Conservation (phyloP, 2,329 filamentous ascomycete genomes). For the Parascedosporium putredinis region DNA sequence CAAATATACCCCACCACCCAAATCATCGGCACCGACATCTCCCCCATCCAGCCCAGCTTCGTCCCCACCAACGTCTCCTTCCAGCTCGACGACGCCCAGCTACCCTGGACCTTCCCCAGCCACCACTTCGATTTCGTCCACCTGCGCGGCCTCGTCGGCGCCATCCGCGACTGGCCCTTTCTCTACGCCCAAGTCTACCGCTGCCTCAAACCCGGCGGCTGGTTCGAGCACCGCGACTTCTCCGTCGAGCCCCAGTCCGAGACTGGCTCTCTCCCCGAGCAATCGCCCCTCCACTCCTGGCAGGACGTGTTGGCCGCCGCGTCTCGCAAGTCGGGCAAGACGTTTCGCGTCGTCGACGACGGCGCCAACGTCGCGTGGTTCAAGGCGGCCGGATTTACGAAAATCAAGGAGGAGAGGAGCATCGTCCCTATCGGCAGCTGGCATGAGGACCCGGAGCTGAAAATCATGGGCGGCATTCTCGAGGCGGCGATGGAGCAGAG, state of each 20-base stretch:
- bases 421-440: constrained; percentile 31
- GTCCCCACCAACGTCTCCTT: constrained; percentile 52
- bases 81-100: constrained; percentile 50
- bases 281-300: background rate
- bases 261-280: constrained; percentile 11
- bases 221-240: constrained; percentile 20
- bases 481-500: constrained; percentile 23
- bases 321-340: constrained; percentile 19
- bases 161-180: constrained; percentile 43
- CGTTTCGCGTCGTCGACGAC: constrained; percentile 17
- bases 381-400: constrained; percentile 17
- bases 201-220: constrained; percentile 46
- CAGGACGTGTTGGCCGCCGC: constrained; percentile 14
- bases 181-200: constrained; percentile 39
- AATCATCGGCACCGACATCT: constrained; percentile 45
- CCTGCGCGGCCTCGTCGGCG: constrained; percentile 38
- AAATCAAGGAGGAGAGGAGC: constrained; percentile 14
- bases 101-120: constrained; percentile 33
- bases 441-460: constrained; percentile 32
- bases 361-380: constrained; percentile 12
- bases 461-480: constrained; percentile 30
- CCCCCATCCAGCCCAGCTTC: constrained; percentile 42
- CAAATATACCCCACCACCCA: constrained; percentile 30
- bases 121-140: constrained; percentile 49
- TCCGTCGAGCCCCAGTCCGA: constrained; percentile 18